Evolutionary conservation across 768 basidiomycete species (phyloP), one percentile per base, ranked within the genome.

Genomic region (Leccinum broughii): DNA sequence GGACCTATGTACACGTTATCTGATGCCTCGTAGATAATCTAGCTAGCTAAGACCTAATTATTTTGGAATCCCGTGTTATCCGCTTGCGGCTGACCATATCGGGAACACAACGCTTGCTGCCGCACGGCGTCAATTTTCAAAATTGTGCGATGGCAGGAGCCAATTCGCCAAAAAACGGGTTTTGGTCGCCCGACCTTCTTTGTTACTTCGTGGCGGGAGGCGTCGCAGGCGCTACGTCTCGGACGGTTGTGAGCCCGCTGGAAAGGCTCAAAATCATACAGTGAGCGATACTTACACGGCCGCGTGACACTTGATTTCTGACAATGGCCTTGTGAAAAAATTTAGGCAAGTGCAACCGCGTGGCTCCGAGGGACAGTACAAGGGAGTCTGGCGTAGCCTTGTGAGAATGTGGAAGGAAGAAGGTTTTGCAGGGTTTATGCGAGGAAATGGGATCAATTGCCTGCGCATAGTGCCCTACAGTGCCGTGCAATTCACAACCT

Each of bases 221-320:
- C 32, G 57, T 80, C 55, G 83, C 83, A 34, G 83, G 83, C 30
- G 83, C 84, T 37, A 86, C 92, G 9, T 93, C 90, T 60, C 80
- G 95, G 57, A 97, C 95, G 2, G 92, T 97, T 14, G 96, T 98
- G 53, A 89, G 87, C 66, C 96, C 95, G 10, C 74, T 98, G 14
- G 95, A 98, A 68, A 79, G 96, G 60, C 80, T 98, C 57, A 99
- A 99, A 76, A 98, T 99, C 70, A 97, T 99, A 62, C 89, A 95
- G 95, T 95, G 67, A 70, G 92, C 81, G 35, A 51, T 50, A 6
- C 37, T 22, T 57, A 3, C 34, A 44, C 34, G 24, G 13, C 11
- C n/a, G 11, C 22, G 15, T 30, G 54, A 8, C 24, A 32, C 14
- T 58, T 61, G 26, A 35, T 49, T 32, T 37, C 9, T 62, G 57